A percentile compares a stretch with the other conserved stretches of the same genome.
These are phyloP conservation scores for Sisymbrium altissimum DNA, from an alignment of 345 rosid genomes.

Conservation along the genomic window DNA sequence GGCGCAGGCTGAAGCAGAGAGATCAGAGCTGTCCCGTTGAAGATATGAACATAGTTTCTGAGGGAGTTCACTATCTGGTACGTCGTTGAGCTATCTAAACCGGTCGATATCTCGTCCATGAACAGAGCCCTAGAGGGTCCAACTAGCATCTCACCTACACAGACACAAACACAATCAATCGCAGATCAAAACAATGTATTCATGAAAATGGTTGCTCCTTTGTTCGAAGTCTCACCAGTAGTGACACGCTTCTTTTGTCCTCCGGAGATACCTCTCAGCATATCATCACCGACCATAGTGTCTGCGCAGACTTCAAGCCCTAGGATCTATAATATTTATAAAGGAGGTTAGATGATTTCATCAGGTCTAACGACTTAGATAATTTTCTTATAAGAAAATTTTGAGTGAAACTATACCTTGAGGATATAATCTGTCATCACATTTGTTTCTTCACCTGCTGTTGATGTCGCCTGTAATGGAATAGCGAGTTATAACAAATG, in stretches of 20 bases:
- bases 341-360: background rate
- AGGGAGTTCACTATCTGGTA: conserved; percentile 65
- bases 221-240: conserved; percentile 43
- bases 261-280: conserved; percentile 74
- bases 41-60: conserved; percentile 52
- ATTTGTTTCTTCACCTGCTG: conserved; percentile 43
- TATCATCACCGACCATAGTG: conserved; percentile 63
- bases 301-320: conserved; percentile 73
- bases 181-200: background rate
- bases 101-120: conserved; percentile 87
- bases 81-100: conserved; percentile 80
- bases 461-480: conserved; percentile 48
- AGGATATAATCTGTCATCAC: conserved; percentile 61
- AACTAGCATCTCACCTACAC: conserved; percentile 66
- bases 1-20: conserved; percentile 94
- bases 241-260: conserved; percentile 75
- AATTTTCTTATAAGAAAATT: background rate
- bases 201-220: background rate
- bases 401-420: conserved; percentile 40
- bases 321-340: conserved; percentile 42
- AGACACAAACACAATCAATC: background rate
- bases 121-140: conserved; percentile 68
- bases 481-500: background rate
- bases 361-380: background rate
- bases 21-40: conserved; percentile 61